Evolutionary conservation across 2,329 filamentous ascomycete species (phyloP), one percentile per base, ranked within the genome.

Genomic region (Cladosporium sphaerospermum): DNA sequence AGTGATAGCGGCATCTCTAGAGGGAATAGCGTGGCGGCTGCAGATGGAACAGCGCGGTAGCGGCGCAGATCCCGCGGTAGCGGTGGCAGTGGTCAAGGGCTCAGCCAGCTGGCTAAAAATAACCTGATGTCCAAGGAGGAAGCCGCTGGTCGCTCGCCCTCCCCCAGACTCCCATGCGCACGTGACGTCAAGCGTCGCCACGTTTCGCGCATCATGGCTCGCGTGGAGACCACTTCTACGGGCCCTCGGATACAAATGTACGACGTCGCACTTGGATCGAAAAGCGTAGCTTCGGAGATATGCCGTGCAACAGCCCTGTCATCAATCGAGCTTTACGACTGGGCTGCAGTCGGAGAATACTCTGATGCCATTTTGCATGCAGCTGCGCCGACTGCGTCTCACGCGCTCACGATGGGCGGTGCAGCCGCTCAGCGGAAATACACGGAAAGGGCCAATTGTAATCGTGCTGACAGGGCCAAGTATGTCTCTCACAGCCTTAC

Each of bases 401-500:
- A 51, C 14, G 48, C 40, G 32, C 16, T 31, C 40, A 44, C 37
- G 40, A 51, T 19, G n/a, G 40, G 48, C 40, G 18, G 48, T 44
- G 39, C 48, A 51, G 39, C 32, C 40, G 33, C 33, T 11, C n/a
- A 14, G 28, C 37, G 33, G 18, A 23, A 37, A 44, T 13, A 37
- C 33, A 40, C 37, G 48, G 40, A 18, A 40, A 40, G 28, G 3
- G 40, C 48, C 41, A 44, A 18, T 19, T 36, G 37, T 11, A 32
- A 36, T 44, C 40, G n/a, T 28, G 48, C 48, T 51, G 16, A 51
- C 39, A n/a, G 39, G 47, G 36, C 13, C 7, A 18, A 13, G n/a
- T 14, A 14, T 39, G 36, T 39, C 39, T 33, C 40, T 51, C 40
- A 40, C 48, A 44, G 48, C 48, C 48, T 51, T 51, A 51, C 40